Evolutionary conservation across 768 basidiomycete species (phyloP), one percentile per base, ranked within the genome.

Genomic region (Strobilomyces echinocephalus): DNA sequence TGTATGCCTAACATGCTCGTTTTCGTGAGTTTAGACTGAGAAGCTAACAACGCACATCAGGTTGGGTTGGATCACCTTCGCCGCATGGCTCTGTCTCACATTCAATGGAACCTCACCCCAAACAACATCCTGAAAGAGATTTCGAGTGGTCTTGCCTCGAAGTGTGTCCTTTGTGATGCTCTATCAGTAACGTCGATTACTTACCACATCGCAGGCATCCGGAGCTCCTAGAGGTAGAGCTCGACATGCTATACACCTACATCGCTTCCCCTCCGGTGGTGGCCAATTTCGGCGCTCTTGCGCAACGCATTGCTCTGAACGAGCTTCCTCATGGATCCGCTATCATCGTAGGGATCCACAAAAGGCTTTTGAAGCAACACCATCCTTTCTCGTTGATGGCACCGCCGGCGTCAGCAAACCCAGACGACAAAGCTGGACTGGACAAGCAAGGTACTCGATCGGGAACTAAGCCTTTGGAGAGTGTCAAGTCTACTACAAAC

Each of bases 61-160:
- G 50, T 67, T 24, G 58, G 65, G n/a, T 34, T 69, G 0, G 52
- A 63, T 8, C 2, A 40, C 15, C 53, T 67, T 21, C 54, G 61
- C 1, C 52, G 55, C 4, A 24, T 41, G 2, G 66, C 67, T 9
- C 49, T 67, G 21, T 5, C 36, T 5, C 39, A 56, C 26, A 64
- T 69, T 20, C 45, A 36, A 30, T 41, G 8, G 26, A 59, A 56
- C 35, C 55, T 68, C 34, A 46, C 57, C 4, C 61, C 61, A 34
- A 12, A 62, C n/a, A 69, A 63, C n/a, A 59, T 67, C 11, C 40
- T 67, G 4, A 44, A 50, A 45, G 66, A 67, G 21, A 49, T 69
- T 30, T 53, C 56, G 1, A 60, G 52, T 41, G 57, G 57, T 28
- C 33, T 68, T 4, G 42, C 54, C 9, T 56, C 63, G 3, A 65